These are phyloP conservation scores for Vigna unguiculata DNA, from an alignment of 306 rosid genomes.

Conservation along the genomic window DNA sequence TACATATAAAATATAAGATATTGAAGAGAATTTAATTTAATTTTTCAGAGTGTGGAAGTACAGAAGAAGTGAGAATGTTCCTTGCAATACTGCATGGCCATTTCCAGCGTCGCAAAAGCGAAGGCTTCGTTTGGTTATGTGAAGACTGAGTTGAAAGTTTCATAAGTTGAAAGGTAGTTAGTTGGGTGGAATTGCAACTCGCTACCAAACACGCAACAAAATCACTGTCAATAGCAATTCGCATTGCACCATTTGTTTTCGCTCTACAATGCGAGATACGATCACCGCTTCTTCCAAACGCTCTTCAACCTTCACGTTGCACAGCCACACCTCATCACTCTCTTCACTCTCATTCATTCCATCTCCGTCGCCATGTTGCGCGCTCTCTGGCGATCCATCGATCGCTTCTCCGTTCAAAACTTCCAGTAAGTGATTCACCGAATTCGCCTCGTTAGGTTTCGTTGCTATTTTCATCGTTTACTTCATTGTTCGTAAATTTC, in stretches of 20 bases:
- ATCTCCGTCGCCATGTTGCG: constrained; percentile 59
- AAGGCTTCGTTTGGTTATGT: not conserved
- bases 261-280: constrained; percentile 44
- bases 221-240: not conserved
- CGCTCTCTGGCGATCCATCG: constrained; percentile 79
- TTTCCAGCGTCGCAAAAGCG: not conserved
- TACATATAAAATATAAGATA: too few species aligned
- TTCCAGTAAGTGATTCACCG: constrained; percentile 58
- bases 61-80: too few species aligned
- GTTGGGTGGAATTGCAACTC: constrained; percentile 46
- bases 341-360: constrained; percentile 11
- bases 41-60: too few species aligned
- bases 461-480: not conserved
- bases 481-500: not conserved
- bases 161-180: constrained; percentile 64
- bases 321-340: not conserved
- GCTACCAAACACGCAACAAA: constrained; percentile 56
- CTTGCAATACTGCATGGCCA: too few species aligned
- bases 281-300: constrained; percentile 25
- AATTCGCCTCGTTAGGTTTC: constrained; percentile 30
- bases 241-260: constrained; percentile 28
- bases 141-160: constrained; percentile 10
- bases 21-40: too few species aligned
- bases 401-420: constrained; percentile 82
- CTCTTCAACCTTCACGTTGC: constrained; percentile 19